phyloP scores from a whole-genome alignment of 129 eudicot genomes.

The Mikania micrantha region DNA sequence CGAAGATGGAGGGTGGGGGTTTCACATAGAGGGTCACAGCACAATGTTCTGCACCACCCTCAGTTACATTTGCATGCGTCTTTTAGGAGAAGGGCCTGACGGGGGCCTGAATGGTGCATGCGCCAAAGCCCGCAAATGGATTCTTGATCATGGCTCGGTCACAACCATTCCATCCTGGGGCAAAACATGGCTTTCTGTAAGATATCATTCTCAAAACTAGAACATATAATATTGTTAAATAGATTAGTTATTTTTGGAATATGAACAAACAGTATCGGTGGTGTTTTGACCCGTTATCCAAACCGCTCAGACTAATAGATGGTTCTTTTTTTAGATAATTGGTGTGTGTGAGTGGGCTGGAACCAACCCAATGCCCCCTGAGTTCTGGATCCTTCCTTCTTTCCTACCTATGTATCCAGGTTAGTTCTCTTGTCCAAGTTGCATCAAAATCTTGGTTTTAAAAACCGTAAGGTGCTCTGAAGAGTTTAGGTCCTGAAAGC shows the following conservation, averaged over 20 bases:
- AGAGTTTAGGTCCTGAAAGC: too few species aligned
- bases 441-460: background rate
- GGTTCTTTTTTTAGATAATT: slow-evolving; percentile 27
- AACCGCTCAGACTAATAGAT: background rate
- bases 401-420: slow-evolving; percentile 48
- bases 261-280: background rate
- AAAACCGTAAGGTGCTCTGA: too few species aligned
- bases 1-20: slow-evolving; percentile 41
- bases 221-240: background rate
- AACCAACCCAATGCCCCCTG: slow-evolving; percentile 42
- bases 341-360: slow-evolving; percentile 41
- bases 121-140: slow-evolving; percentile 49
- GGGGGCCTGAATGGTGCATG: slow-evolving; percentile 35
- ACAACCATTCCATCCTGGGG: slow-evolving; percentile 51
- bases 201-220: background rate
- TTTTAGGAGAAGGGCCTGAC: slow-evolving; percentile 43
- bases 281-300: slow-evolving; percentile 1
- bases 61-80: slow-evolving; percentile 40
- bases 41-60: slow-evolving; percentile 39
- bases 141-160: slow-evolving; percentile 41
- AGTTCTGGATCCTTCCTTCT: slow-evolving; percentile 42
- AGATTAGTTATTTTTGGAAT: background rate
- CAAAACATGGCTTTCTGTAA: slow-evolving; percentile 42
- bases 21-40: slow-evolving; percentile 40
- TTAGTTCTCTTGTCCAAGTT: background rate